These are phyloP conservation scores for Stagonosporopsis rhizophila DNA, from an alignment of 2,329 filamentous ascomycete genomes.

Conservation along the genomic window DNA sequence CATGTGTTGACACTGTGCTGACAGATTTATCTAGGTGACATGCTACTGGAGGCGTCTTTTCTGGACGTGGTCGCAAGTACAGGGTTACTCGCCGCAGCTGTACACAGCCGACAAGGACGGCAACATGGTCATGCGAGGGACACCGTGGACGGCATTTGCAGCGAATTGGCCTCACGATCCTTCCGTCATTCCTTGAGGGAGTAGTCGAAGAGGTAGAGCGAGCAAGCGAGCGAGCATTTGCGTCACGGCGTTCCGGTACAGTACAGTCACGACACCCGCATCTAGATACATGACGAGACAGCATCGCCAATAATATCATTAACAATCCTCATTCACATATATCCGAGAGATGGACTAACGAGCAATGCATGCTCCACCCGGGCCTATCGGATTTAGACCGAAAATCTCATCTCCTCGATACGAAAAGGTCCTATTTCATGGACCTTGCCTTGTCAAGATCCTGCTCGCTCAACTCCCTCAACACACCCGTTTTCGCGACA, in stretches of 20 bases:
- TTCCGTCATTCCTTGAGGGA: constrained; percentile 35
- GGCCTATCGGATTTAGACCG: constrained; percentile 8
- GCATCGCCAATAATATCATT: neutral
- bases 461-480: constrained; percentile 58
- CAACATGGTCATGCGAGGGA: constrained; percentile 39
- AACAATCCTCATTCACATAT: neutral
- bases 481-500: constrained; percentile 50
- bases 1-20: neutral
- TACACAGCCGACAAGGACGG: constrained; percentile 34
- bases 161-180: constrained; percentile 45
- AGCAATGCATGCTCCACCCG: constrained; percentile 5
- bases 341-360: neutral
- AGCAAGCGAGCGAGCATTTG: too few relatives aligned
- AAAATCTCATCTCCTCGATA: too few relatives aligned
- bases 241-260: neutral
- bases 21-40: constrained; percentile 27
- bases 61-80: constrained; percentile 39
- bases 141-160: constrained; percentile 45
- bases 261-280: constrained; percentile 1
- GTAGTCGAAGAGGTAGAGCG: neutral
- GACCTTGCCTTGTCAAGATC: constrained; percentile 54
- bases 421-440: constrained; percentile 20
- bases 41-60: constrained; percentile 46
- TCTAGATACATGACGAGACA: neutral
- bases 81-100: constrained; percentile 41